Evolutionary conservation across 345 rosid genomes (phyloP).

Genomic region (Rhodomyrtus tomentosa): DNA sequence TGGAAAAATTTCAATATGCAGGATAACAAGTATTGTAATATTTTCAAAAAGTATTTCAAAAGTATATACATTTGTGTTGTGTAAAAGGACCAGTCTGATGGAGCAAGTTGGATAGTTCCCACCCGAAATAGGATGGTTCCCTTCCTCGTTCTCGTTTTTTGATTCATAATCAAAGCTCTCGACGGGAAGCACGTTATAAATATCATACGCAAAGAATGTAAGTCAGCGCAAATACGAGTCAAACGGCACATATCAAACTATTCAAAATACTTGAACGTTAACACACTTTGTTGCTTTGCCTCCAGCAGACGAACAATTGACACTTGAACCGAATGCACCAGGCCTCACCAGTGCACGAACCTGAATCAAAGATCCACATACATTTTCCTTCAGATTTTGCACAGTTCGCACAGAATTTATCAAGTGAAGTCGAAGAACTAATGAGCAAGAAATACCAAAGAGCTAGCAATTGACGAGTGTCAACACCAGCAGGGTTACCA

Average conservation of each 20-base stretch:
- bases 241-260: neutral
- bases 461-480: neutral
- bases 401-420: neutral
- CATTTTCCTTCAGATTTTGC: neutral
- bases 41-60: too few species aligned
- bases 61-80: too few species aligned
- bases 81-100: too few species aligned
- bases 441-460: neutral
- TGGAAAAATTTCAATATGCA: too few species aligned
- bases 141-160: conserved; percentile 12
- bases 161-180: conserved; percentile 11
- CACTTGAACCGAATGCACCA: neutral
- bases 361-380: neutral
- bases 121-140: too few species aligned
- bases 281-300: neutral
- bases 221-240: neutral
- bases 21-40: too few species aligned
- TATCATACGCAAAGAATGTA: neutral
- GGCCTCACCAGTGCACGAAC: neutral
- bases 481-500: neutral
- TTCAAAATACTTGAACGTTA: too few species aligned
- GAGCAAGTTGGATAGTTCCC: too few species aligned
- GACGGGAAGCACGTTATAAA: neutral
- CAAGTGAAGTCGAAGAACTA: neutral
- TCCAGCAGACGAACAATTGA: neutral